Percentiles rank a stretch among this genome's conserved stretches.
Conservation (phyloP, 768 basidiomycete species). For the Boletus rufocinnamomeus region DNA sequence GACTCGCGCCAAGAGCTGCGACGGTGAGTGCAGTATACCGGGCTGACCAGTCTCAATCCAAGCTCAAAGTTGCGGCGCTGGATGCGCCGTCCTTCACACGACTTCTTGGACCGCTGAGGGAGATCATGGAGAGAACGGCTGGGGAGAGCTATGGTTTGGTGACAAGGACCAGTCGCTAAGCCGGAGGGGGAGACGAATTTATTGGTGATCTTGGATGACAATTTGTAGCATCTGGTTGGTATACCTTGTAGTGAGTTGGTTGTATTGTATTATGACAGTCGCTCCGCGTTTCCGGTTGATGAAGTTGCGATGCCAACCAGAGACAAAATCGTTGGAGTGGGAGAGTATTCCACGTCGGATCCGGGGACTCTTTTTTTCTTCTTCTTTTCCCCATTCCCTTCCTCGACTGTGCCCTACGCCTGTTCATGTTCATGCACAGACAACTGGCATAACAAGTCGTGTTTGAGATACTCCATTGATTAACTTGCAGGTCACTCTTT, state of each 20-base stretch:
- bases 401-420: neutral
- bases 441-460: neutral
- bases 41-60: slow-evolving; percentile 48
- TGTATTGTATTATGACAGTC: slow-evolving; percentile 1
- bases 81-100: slow-evolving; percentile 94
- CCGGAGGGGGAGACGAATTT: neutral
- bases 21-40: slow-evolving; percentile 80
- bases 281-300: neutral
- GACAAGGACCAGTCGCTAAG: slow-evolving; percentile 37
- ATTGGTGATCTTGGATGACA: slow-evolving; percentile 1
- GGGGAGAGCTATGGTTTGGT: slow-evolving; percentile 64
- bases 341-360: slow-evolving; percentile 4
- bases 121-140: slow-evolving; percentile 91
- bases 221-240: slow-evolving; percentile 15
- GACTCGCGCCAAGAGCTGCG: slow-evolving; percentile 90
- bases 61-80: slow-evolving; percentile 90
- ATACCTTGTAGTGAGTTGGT: slow-evolving; percentile 7
- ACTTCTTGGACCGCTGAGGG: slow-evolving; percentile 86
- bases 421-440: slow-evolving; percentile 13
- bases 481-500: slow-evolving; percentile 27
- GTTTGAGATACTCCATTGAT: slow-evolving; percentile 1
- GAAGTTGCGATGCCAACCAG: slow-evolving; percentile 36
- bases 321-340: slow-evolving; percentile 15
- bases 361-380: neutral
- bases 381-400: slow-evolving; percentile 1